Base-by-base conservation (phyloP, 1,139 yeast genomes). In the Pichia sp. region DNA sequence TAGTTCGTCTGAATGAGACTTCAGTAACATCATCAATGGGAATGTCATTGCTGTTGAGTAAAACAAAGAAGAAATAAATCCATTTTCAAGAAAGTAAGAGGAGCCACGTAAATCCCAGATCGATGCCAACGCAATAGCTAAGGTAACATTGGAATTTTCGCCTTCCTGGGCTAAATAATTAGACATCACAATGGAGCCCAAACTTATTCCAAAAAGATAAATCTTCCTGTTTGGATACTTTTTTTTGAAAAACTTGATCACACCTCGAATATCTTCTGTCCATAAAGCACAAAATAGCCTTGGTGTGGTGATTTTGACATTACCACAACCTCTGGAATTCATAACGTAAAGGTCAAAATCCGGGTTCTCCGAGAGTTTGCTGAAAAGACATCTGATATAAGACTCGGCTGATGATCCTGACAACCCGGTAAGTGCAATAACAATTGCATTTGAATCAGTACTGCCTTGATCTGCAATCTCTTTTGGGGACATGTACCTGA, bases 351-450 rank as follows among this genome's bases (percentile, higher is more conserved):
- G 79, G 60, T 88, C 95, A 75, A 82, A 81, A 26, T 62, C 60
- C 13, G 61, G 56, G 41, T 60, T 55, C 67, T 53, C 10, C 59
- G 61, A 47, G 60, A 80, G 65, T 44, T 70, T 64, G 47, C 72
- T 72, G 31, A 76, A 77, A 54, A 85, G 68, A 57, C 92, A 84
- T 57, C 96, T 80, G 55, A 90, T 86, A 64, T 90, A 83, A 2
- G 93, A 82, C 67, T 92, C 97, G 62, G 90, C 95, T 23, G 96
- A 86, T 0, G 97, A 97, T 23, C 97, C 97, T 5, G 90, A 92
- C 44, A 92, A 78, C 0, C 97, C 98, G 66, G 92, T 97, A 51
- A 85, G 72, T 5, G 86, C 75, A 29, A 90, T 78, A 38, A 87
- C 78, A 54, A 90, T 72, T 1, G 97, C 96, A 54, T 74, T 78